Evolutionary conservation across 2,329 filamentous ascomycete species (phyloP).

Genomic region (Botrytis elliptica): DNA sequence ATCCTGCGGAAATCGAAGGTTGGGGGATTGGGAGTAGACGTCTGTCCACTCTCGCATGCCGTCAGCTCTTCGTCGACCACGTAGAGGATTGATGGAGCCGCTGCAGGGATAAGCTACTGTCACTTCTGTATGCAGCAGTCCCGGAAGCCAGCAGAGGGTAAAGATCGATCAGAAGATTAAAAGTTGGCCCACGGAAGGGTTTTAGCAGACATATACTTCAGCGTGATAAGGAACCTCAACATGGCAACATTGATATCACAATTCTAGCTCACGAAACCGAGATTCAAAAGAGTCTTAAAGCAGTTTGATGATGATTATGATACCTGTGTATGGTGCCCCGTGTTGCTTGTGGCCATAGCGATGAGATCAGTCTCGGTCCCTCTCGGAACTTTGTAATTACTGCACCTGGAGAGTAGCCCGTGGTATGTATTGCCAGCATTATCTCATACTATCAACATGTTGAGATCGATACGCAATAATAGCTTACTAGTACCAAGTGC

Average conservation of each 20-base stretch:
- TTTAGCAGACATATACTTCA: background rate
- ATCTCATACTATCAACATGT: background rate
- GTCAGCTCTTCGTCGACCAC: accelerated
- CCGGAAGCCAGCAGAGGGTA: background rate
- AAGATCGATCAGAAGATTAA: background rate
- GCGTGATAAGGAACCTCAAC: background rate
- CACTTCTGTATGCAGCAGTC: background rate
- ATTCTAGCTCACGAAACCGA: background rate
- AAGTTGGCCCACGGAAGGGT: accelerated
- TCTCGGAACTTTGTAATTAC: background rate
- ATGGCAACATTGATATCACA: background rate
- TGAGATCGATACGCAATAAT: no score
- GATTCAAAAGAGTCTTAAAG: accelerated
- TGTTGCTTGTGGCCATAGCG: background rate
- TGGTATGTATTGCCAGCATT: accelerated
- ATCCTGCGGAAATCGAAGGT: background rate
- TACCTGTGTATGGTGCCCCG: accelerated
- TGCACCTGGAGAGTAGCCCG: background rate
- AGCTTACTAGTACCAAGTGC: no score
- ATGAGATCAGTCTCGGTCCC: background rate
- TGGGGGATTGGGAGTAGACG: background rate
- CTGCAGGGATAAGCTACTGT: no score
- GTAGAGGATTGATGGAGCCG: no score
- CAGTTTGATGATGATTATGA: background rate
- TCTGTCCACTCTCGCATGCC: background rate